These are phyloP conservation scores for Globisporangium acanthophoron DNA, from an alignment of 352 stramenopile species.

Conservation along the genomic window DNA sequence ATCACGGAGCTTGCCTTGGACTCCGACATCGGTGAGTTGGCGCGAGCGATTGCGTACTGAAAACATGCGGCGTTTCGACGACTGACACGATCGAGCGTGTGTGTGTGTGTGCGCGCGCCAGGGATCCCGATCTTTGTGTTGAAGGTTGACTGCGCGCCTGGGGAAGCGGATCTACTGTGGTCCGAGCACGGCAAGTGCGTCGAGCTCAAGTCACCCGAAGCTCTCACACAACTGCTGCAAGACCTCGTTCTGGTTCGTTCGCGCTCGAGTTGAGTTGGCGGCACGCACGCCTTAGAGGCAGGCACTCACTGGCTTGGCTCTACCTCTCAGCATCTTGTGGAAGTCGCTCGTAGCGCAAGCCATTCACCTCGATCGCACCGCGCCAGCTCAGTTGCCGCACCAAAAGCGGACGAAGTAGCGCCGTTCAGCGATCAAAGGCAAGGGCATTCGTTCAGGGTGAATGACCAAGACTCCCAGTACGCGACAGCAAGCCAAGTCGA, in stretches of 20 bases:
- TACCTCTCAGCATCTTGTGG: not conserved
- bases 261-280: not conserved
- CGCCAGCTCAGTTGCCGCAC: not conserved
- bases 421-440: not conserved
- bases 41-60: not conserved
- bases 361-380: too few relatives aligned
- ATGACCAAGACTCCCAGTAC: not conserved
- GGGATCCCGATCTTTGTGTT: slow-evolving; percentile 74
- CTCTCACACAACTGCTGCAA: slow-evolving; percentile 27
- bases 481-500: not conserved
- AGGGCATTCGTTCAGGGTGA: not conserved
- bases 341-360: not conserved
- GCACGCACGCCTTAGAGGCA: not conserved
- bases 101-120: slow-evolving; percentile 10
- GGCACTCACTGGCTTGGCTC: not conserved
- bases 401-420: not conserved
- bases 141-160: slow-evolving; percentile 32
- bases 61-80: too few relatives aligned
- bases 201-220: slow-evolving; percentile 34
- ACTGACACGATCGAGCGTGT: not conserved
- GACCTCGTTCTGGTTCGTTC: slow-evolving; percentile 41
- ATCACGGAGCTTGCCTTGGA: slow-evolving; percentile 28
- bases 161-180: slow-evolving; percentile 30
- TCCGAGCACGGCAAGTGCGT: slow-evolving; percentile 19
- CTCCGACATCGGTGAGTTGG: slow-evolving; percentile 2